Evolutionary conservation across 768 basidiomycete species (phyloP).

Genomic region (Mycena alexandri): DNA sequence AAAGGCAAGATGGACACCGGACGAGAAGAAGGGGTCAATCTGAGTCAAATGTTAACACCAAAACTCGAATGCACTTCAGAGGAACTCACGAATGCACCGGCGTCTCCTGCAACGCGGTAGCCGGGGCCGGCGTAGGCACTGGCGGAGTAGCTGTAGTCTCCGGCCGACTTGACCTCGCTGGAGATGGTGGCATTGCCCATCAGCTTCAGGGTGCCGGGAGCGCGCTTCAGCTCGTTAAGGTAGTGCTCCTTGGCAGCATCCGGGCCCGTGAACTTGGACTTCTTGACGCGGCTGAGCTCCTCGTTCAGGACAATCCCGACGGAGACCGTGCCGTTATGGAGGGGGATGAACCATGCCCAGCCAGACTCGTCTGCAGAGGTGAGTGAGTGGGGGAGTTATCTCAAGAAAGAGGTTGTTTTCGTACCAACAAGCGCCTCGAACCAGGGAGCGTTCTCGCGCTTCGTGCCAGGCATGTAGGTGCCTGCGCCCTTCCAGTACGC

Average conservation of each 20-base stretch:
- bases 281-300: slow-evolving; percentile 49
- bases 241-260: slow-evolving; percentile 46
- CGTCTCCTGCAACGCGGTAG: slow-evolving; percentile 50
- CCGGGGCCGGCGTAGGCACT: slow-evolving; percentile 46
- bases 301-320: slow-evolving; percentile 64
- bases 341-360: slow-evolving; percentile 70
- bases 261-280: slow-evolving; percentile 34
- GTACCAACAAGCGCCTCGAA: slow-evolving; percentile 69
- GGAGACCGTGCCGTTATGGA: slow-evolving; percentile 64
- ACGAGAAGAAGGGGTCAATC: slow-evolving; percentile 76
- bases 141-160: slow-evolving; percentile 53
- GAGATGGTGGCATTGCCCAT: slow-evolving; percentile 43
- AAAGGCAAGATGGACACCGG: slow-evolving; percentile 58
- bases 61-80: neutral
- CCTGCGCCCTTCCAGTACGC: slow-evolving; percentile 71
- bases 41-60: neutral
- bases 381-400: neutral
- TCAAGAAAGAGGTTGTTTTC: slow-evolving; percentile 21
- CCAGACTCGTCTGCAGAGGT: slow-evolving; percentile 59
- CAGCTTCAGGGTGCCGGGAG: slow-evolving; percentile 42
- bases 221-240: slow-evolving; percentile 45
- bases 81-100: slow-evolving; percentile 41
- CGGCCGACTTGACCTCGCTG: slow-evolving; percentile 44
- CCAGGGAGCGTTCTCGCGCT: slow-evolving; percentile 60
- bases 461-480: slow-evolving; percentile 56